Evolutionary conservation across 257 asterid genomes (phyloP), one percentile per base, ranked within the genome.

Genomic region (Dorcoceras hygrometricum): DNA sequence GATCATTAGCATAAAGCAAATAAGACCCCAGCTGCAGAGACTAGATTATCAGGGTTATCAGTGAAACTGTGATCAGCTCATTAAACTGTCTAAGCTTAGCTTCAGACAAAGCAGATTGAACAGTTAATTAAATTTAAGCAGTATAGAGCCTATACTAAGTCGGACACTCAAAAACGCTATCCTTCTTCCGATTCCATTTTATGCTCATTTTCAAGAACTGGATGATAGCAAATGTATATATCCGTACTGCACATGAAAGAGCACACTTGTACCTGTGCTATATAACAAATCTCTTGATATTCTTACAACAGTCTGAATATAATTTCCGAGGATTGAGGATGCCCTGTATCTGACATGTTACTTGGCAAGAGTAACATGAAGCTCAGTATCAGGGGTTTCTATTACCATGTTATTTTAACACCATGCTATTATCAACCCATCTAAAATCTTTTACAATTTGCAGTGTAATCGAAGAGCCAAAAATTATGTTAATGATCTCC

Each of bases 41-140:
- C 18, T 24, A 3, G 43, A 53, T 59, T 23, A 16, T 28, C 51
- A 55, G n/a, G 56, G 25, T 46, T 46, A 59, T 50, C 34, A 51
- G 32, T 24, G 69, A 60, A 59, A 66, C 28, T 19, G 4, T 14
- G 56, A 59, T 43, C 59, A 50, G 26, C 63, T 24, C 39, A 43
- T 14, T 43, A 57, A 20, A 51, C 53, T 53, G 20, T 6, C n/a
- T n/a, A n/a, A n/a, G n/a, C n/a, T n/a, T 12, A 54, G 63, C 4
- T 18, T 20, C 65, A 63, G 11, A 22, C 6, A 23, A 53, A 59
- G 20, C 59, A 59, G n/a, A 39, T 23, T n/a, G 22, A 43, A 63
- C 23, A 23, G 23, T 20, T 19, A 20, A 16, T 66, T 60, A 60
- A 29, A 61, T 20, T 16, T 28, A 46, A 50, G 22, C 31, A 59